Evolutionary conservation across 139 green algal species (phyloP).

Genomic region (Tetraselmis striata): DNA sequence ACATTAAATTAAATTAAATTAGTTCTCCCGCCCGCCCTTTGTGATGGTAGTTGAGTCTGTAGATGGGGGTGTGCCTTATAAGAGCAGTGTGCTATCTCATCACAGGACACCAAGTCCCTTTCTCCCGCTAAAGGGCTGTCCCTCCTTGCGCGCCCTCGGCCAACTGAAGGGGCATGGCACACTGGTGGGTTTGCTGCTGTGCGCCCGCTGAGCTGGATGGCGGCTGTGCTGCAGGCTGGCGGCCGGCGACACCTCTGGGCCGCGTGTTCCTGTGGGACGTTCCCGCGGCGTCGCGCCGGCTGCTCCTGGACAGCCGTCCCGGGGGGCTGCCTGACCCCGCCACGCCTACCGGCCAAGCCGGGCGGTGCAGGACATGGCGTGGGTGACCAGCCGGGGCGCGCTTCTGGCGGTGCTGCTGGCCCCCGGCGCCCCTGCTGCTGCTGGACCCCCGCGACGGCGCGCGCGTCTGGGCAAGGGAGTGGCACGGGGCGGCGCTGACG

Average conservation of each 20-base stretch:
- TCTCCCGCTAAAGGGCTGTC: not conserved
- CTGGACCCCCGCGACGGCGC: conserved; percentile 58
- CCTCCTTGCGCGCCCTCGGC: not conserved
- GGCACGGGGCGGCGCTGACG: not conserved
- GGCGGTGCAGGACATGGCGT: conserved; percentile 45
- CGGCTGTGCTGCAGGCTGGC: conserved; percentile 51
- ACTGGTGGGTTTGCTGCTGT: conserved; percentile 1
- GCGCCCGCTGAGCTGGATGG: too few species aligned
- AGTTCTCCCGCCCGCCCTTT: too few species aligned
- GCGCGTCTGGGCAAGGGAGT: not conserved
- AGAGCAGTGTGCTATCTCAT: not conserved
- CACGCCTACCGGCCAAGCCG: conserved; percentile 5
- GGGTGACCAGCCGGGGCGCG: conserved; percentile 40
- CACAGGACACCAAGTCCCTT: not conserved
- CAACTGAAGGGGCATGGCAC: too few species aligned
- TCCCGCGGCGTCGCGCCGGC: conserved; percentile 26
- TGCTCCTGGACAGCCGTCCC: conserved; percentile 42
- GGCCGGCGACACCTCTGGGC: conserved; percentile 61
- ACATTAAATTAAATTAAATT: too few species aligned
- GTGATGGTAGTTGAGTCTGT: not conserved
- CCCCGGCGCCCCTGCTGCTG: conserved; percentile 54
- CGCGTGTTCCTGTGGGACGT: conserved; percentile 72
- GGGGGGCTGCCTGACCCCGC: not conserved
- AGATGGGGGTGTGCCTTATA: not conserved
- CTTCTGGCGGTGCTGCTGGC: conserved; percentile 64